Evolutionary conservation across 2,329 filamentous ascomycete species (phyloP).

Genomic region (Macroventuria anomochaeta): DNA sequence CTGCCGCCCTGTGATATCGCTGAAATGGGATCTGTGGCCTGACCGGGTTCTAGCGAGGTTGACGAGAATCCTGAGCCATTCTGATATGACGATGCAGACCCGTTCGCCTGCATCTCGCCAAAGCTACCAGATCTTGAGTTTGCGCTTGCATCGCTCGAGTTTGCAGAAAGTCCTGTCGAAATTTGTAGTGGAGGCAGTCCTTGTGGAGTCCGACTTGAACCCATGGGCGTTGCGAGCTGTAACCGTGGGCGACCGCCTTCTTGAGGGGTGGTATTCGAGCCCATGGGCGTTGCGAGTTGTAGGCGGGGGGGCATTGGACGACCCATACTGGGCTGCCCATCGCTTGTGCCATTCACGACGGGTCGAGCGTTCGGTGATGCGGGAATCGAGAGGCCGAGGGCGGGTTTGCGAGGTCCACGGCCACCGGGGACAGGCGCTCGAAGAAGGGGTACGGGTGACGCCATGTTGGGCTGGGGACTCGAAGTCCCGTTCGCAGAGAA

Average conservation of each 20-base stretch:
- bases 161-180: slow-evolving; percentile 65
- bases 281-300: slow-evolving; percentile 87
- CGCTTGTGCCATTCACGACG: slow-evolving; percentile 67
- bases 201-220: slow-evolving; percentile 74
- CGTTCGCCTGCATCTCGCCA: slow-evolving; percentile 78
- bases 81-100: slow-evolving; percentile 81
- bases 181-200: slow-evolving; percentile 62
- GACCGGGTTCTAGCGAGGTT: slow-evolving; percentile 66
- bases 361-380: slow-evolving; percentile 83
- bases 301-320: slow-evolving; percentile 76
- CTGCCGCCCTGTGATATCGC: slow-evolving; percentile 80
- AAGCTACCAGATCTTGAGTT: slow-evolving; percentile 87
- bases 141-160: slow-evolving; percentile 79
- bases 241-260: slow-evolving; percentile 75
- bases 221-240: slow-evolving; percentile 89
- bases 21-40: slow-evolving; percentile 80
- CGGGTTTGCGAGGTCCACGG: slow-evolving; percentile 69
- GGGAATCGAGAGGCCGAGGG: slow-evolving; percentile 88
- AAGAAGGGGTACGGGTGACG: slow-evolving; percentile 78
- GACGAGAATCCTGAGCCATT: slow-evolving; percentile 79
- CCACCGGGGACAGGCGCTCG: slow-evolving; percentile 80
- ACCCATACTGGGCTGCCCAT: slow-evolving; percentile 42
- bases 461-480: slow-evolving; percentile 62
- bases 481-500: slow-evolving; percentile 31
- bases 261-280: slow-evolving; percentile 75